phyloP scores from a whole-genome alignment of 2,329 filamentous ascomycete genomes.

The Ceratocystis harringtonii region DNA sequence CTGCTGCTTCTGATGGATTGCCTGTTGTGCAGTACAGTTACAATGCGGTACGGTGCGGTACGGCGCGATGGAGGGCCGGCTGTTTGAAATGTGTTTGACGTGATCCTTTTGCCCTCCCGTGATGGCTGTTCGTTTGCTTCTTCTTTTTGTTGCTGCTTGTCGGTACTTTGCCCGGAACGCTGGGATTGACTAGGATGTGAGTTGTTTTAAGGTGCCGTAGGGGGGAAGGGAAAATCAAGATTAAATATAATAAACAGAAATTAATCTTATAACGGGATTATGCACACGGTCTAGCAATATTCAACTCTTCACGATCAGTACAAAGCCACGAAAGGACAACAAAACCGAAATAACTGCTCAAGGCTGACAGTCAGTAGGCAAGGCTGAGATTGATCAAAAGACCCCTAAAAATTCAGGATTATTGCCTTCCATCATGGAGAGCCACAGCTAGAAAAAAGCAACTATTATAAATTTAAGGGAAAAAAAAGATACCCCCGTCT shows the following conservation, averaged over 20 bases:
- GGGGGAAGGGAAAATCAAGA: not conserved
- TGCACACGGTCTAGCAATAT: not conserved
- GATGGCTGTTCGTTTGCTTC: not conserved
- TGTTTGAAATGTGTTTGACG: conserved; percentile 4
- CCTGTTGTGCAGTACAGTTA: not conserved
- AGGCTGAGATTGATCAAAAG: not conserved
- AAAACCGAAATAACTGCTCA: not conserved
- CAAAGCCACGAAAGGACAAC: not conserved
- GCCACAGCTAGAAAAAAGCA: not conserved
- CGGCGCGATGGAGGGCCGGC: not conserved
- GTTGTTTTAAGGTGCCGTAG: not conserved
- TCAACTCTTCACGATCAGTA: too few relatives aligned
- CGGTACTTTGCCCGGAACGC: not conserved
- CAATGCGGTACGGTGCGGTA: not conserved
- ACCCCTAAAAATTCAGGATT: not conserved
- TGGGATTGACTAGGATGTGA: not conserved
- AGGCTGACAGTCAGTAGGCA: not conserved
- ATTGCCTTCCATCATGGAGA: not conserved
- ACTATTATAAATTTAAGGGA: too few relatives aligned
- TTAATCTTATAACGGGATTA: not conserved
- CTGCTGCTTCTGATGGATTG: too few relatives aligned
- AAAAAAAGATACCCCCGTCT: too few relatives aligned
- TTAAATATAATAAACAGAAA: conserved; percentile 2
- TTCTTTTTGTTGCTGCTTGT: not conserved
- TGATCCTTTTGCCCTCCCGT: not conserved